These are phyloP conservation scores for Fraxinus excelsior DNA, from an alignment of 257 asterid genomes.

Conservation along the genomic window DNA sequence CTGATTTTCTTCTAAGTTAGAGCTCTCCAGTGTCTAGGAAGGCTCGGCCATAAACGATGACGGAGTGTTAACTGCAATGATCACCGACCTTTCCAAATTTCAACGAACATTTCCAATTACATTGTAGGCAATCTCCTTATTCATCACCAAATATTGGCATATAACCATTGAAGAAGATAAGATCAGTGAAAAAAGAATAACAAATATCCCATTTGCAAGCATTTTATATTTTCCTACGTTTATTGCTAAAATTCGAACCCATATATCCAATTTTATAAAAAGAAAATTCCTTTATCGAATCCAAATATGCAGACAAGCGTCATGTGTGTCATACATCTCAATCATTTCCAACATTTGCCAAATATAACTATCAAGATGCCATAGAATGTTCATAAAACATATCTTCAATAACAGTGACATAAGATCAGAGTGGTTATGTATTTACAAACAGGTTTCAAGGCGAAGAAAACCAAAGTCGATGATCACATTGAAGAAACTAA, in stretches of 20 bases:
- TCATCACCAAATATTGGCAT: background rate
- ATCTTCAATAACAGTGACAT: background rate
- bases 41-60: too few species aligned
- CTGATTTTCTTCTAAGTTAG: too few species aligned
- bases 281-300: too few species aligned
- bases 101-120: too few species aligned
- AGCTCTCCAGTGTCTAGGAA: too few species aligned
- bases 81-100: too few species aligned
- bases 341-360: background rate
- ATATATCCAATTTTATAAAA: background rate
- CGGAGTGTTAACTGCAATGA: too few species aligned
- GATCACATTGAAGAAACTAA: constrained; percentile 73
- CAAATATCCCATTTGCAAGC: background rate
- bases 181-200: background rate
- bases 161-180: background rate
- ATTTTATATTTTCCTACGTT: too few species aligned
- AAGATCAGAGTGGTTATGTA: background rate
- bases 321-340: background rate
- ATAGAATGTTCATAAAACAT: constrained; percentile 18
- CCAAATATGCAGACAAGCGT: background rate
- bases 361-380: constrained; percentile 10
- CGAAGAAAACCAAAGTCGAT: constrained; percentile 8
- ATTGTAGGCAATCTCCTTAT: background rate
- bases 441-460: constrained; percentile 27
- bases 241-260: background rate